Base-by-base conservation (phyloP, 257 asterid genomes). In the Euphrasia confusa region DNA sequence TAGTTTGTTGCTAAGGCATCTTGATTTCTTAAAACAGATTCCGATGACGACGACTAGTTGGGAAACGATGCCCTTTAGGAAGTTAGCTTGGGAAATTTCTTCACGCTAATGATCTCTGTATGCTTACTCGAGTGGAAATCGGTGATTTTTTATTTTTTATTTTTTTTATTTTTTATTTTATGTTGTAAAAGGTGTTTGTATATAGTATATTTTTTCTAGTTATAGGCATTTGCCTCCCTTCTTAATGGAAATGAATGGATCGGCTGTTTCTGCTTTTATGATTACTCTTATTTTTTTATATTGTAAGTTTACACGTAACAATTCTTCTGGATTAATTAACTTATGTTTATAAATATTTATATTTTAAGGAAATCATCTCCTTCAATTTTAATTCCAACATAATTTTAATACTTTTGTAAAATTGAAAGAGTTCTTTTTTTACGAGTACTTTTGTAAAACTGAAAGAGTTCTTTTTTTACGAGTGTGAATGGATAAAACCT, bases 21-120 rank as follows among this genome's bases (percentile, higher is more conserved):
- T 24, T n/a, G 26, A 70, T 65, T 45, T 42, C 42, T 10, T 73
- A 7, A 18, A 40, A 54, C 89, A 82, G 93, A 84, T 69, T 82
- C 83, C 0, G 92, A 84, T 67, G 91, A 79, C 3, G 92, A 82
- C 1, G 81, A 82, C 32, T 84, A 82, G 78, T 40, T 24, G 65
- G 72, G 64, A 60, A 37, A 60, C 9, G 24, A 50, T 17, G 60
- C 11, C 57, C 61, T 61, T 57, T 9, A 11, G 47, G 65, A 63
- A 17, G 64, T 35, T 14, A 37, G 58, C 61, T n/a, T 17, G 58
- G 40, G 21, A 60, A 44, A 27, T 49, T 15, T 40, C 27, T 17
- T 56, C 55, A 48, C 40, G 69, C 55, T 52, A 54, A 13, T 39
- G 24, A 24, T 55, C 53, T 7, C 10, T 37, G 42, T 1, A 37